Evolutionary conservation across 768 basidiomycete genomes (phyloP), one percentile per base, ranked within the genome.

Genomic region (Favolaschia claudopus): DNA sequence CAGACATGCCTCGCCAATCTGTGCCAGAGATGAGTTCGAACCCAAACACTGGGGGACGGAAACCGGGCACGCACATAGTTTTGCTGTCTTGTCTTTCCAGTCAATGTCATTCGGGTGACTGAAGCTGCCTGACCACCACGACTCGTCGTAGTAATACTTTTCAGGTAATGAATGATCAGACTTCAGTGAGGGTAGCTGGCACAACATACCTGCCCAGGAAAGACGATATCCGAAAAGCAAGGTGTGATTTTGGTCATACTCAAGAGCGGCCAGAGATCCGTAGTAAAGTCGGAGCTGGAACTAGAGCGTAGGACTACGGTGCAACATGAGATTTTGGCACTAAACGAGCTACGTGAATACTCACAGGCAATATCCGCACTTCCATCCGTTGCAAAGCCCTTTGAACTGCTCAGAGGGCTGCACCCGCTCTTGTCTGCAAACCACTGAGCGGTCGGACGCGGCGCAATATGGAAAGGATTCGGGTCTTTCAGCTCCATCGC

Each of bases 1-100:
- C n/a, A n/a, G 57, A 59, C 57, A 60, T 60, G 2, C 65, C 65
- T n/a, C 65, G 65, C 65, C 65, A 66, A 39, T 66, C 64, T 66
- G 38, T 5, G 24, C 1, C 1, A 29, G 31, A n/a, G 28, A 7
- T 4, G 0, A 13, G 17, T 34, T 24, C 40, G 45, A 14, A 29
- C 33, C 36, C 29, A 12, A 7, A 37, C 10, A 34, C 29, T 32
- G 32, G 12, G 2, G 10, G 25, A 12, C 13, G 12, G 31, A 12
- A 19, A 31, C 29, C 19, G 12, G 24, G 14, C 3, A 22, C 3
- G 10, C 48, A 1, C 29, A 64, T 58, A 64, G 5, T 60, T 46
- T 46, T 53, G 31, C 37, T 48, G 32, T 60, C 50, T 64, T 64
- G 51, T 64, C 58, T 36, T 53, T 33, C 63, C 63, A 64, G 0